Base-by-base conservation (phyloP, 2,329 filamentous ascomycete genomes). In the Scytalidium lignicola region DNA sequence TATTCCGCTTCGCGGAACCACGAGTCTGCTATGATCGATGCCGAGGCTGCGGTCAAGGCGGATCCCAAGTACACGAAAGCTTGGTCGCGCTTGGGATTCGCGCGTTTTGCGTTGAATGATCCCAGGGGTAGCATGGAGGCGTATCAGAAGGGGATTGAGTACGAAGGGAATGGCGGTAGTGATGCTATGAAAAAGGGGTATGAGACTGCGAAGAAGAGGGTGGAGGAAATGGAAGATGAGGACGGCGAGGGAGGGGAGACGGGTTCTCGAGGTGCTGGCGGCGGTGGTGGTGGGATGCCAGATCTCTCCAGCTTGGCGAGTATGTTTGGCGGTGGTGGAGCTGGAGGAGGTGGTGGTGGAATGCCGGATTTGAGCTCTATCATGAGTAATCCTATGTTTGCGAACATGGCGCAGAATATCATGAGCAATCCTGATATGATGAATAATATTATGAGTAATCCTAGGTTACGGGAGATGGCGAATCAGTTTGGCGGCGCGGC, bases 381-480 rank as follows among this genome's bases (percentile, higher is more conserved):
- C 67, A 95, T 97, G 90, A 90, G 76, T 75, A 99, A 97, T 74
- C 93, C 93, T 49, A 97, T 97, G 93, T 95, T 99, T 73, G 83
- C 90, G 45, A 88, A 80, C 72, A 96, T 97, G 90, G 93, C 93
- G 3, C 90, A 96, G 75, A 96, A 89, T 70, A 71, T 99, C 48
- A 97, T 97, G 93, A 89, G 83, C 72, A 96, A 99, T 73, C 93
- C 93, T 0, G 88, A 95, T 9, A 83, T 91, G 75, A 86, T 97
- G 82, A 80, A 76, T 66, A 93, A 90, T 67, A 71, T 99, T 51
- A 96, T 99, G 91, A 90, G 76, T 76, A 97, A 99, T 75, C 93
- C 93, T 2, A 81, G 85, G 53, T 73, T 97, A 54, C 80, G 88
- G 49, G 83, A 95, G 65, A 92, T 96, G 90, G 90, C 90, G 42